Evolutionary conservation across 2,329 filamentous ascomycete genomes (phyloP).

Genomic region (Albophoma yamanashiensis): DNA sequence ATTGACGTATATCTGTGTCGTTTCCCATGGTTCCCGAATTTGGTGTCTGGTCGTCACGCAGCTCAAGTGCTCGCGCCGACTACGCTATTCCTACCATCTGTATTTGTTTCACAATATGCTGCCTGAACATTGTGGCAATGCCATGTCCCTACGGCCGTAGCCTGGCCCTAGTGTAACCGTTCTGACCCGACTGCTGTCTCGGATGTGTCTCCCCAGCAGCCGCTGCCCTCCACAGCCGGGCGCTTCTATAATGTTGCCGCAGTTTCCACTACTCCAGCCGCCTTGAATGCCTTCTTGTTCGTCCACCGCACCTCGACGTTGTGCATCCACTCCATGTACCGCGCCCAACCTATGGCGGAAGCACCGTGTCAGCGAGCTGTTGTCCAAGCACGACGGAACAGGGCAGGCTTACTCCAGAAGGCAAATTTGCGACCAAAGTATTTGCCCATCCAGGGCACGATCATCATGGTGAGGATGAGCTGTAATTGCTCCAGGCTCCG

Average conservation of each 20-base stretch:
- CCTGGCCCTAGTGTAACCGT: not conserved
- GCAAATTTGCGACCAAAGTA: constrained; percentile 91
- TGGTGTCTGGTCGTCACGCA: not conserved
- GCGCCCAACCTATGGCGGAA: constrained; percentile 63
- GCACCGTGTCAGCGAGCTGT: not conserved
- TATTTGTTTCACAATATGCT: not conserved
- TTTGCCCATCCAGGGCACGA: constrained; percentile 90
- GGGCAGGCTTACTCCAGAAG: constrained; percentile 73
- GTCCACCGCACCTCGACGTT: constrained; percentile 59
- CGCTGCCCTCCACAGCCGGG: not conserved
- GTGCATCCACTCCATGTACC: constrained; percentile 93
- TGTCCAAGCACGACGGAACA: not conserved
- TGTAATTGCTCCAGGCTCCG: constrained; percentile 90
- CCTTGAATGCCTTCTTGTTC: constrained; percentile 52
- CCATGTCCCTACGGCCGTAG: not conserved
- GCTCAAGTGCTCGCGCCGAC: not conserved
- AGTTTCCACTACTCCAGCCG: constrained; percentile 51
- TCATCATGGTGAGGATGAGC: constrained; percentile 83
- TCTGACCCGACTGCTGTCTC: not conserved
- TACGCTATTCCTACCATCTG: not conserved
- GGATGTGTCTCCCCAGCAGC: not conserved
- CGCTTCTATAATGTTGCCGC: constrained; percentile 37
- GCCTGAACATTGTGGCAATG: not conserved
- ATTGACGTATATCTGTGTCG: not conserved
- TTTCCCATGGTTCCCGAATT: not conserved